Conservation (phyloP, 306 rosid genomes). For the Hippophae tibetana region DNA sequence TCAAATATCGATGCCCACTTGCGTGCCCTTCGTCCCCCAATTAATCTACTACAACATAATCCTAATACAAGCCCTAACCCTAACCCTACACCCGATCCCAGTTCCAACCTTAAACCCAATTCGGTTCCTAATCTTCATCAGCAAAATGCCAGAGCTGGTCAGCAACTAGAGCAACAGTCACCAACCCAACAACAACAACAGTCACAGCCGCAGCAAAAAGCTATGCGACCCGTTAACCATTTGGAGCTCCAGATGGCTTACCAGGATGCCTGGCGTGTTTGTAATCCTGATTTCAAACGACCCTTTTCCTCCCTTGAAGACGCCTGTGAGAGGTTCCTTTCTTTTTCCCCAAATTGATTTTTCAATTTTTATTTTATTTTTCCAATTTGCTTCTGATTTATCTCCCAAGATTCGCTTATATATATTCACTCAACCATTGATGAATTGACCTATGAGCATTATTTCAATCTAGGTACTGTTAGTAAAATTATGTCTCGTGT, state of each 20-base stretch:
- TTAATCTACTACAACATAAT: conserved; percentile 41
- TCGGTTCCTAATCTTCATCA: conserved; percentile 26
- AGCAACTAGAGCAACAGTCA: conserved; percentile 6
- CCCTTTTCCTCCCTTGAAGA: conserved; percentile 85
- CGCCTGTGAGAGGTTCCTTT: conserved; percentile 72
- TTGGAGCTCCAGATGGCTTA: conserved; percentile 89
- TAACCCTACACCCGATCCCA: conserved; percentile 27
- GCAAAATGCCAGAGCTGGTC: conserved; percentile 39
- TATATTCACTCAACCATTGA: no score
- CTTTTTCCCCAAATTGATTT: neutral
- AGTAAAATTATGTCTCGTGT: no score
- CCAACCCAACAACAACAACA: conserved; percentile 17
- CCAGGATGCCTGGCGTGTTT: conserved; percentile 93
- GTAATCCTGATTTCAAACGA: conserved; percentile 86
- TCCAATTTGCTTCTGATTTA: neutral
- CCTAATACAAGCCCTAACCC: conserved; percentile 23
- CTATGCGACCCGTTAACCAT: conserved; percentile 63
- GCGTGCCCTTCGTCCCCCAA: conserved; percentile 68
- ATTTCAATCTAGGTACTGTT: no score
- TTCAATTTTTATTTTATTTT: neutral
- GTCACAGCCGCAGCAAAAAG: conserved; percentile 45
- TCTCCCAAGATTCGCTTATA: no score
- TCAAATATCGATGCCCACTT: conserved; percentile 87
- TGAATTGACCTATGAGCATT: no score
- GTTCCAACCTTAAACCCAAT: conserved; percentile 32